Base-by-base conservation (phyloP, 2,329 filamentous ascomycete species). In the Botrytis aclada region DNA sequence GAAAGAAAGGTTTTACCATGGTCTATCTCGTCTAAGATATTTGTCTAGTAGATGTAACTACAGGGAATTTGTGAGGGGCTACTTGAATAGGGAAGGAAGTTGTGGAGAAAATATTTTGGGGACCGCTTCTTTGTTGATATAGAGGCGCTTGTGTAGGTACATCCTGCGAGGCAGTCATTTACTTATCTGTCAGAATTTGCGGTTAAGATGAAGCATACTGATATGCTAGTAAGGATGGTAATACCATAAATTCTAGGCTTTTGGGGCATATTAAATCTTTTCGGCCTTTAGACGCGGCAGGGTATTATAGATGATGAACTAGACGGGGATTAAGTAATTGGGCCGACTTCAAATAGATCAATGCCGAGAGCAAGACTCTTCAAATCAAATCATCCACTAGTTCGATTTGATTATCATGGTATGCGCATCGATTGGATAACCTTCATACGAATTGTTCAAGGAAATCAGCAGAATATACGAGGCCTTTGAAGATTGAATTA, bases 301-400 rank as follows among this genome's bases (percentile, higher is more conserved):
- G 69, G 60, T 65, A 65, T 65, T 56, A 16, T 65, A 63, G 32
- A 51, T n/a, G 25, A 32, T 32, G 16, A 65, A 41, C 34, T 56
- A 65, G 45, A 71, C n/a, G 60, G 29, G 69, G 37, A n/a, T 64
- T n/a, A n/a, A 54, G 45, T 71, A 71, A 65, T 41, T 71, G 45
- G 69, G 47, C 69, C 45, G 69, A 41, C 34, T 29, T 56, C n/a
- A 16, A 67, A 6, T 67, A 41, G 47, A 22, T 67, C 39, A 37
- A 22, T 67, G 25, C 47, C 65, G 65, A 67, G 47, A 47, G 39
- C 29, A 63, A 56, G 29, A n/a, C 45, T 54, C 34, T 56, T 41
- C 34, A 29, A 29, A 67, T 56, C 34, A 56, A 54, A 67, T 43
- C 47, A 56, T 10, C 25, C 65, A 41, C 47, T 67, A 41, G 65